Evolutionary conservation across 257 asterid genomes (phyloP), one percentile per base, ranked within the genome.

Genomic region (Knoxia roxburghii): DNA sequence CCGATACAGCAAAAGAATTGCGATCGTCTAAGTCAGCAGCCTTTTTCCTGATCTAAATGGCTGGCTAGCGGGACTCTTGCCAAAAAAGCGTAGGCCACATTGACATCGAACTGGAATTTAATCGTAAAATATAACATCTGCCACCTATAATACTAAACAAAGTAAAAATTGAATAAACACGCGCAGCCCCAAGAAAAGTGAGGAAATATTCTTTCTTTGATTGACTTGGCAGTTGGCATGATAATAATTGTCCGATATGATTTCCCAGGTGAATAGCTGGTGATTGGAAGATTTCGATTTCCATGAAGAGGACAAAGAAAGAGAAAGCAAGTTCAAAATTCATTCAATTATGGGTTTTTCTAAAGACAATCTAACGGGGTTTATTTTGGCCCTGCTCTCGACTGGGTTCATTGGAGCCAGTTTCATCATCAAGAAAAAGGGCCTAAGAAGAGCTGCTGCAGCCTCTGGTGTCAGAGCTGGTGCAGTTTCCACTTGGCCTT

Each of bases 401-500:
- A 84, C 96, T 67, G 85, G 68, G 9, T 90, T 90, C 71, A 84
- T 88, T 12, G 96, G 97, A 23, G 76, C 89, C 20, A 88, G 97
- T 76, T 88, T 90, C 48, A 84, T 90, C 77, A 84, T 90, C 78
- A 90, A 86, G 87, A 88, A 88, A 76, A 90, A 86, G 80, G 95
- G 97, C 70, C 95, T 88, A 27, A 67, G 85, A 68, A 68, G 83
- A 79, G 97, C 97, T 63, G 95, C 96, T 41, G 86, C 89, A 3
- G 80, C 71, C 70, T 82, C 97, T 56, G 96, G 97, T 65, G 83
- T 88, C 72, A 76, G 95, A 80, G 97, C 95, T 77, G 95, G 95
- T 88, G 2, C 37, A n/a, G n/a, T n/a, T n/a, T 18, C 20, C 21
- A 21, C 35, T 12, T 50, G 23, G 27, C 33, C 41, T 70, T 40